Evolutionary conservation across 163 green algal genomes (phyloP).

Genomic region (Scenedesmus sp.): DNA sequence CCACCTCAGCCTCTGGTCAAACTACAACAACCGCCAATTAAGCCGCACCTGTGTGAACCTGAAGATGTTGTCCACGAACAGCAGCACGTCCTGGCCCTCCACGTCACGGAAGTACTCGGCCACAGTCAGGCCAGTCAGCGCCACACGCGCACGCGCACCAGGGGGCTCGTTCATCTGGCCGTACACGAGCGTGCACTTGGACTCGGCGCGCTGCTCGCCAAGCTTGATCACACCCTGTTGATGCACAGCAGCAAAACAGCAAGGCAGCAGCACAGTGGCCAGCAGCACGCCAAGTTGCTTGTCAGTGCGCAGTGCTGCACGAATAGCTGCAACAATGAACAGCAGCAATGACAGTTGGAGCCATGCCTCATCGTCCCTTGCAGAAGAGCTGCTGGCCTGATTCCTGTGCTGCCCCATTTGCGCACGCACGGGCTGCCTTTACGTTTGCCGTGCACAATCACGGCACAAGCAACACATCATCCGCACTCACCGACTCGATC

Average conservation of each 20-base stretch:
- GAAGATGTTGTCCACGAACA: slow-evolving; percentile 99
- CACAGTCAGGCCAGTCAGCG: slow-evolving; percentile 97
- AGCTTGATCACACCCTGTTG: slow-evolving; percentile 95
- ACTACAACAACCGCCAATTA: too few species aligned
- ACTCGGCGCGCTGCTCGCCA: slow-evolving; percentile 86
- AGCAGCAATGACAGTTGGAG: neutral
- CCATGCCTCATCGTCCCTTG: neutral
- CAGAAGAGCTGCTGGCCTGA: neutral
- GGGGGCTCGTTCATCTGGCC: slow-evolving; percentile 99
- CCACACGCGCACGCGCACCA: slow-evolving; percentile 97
- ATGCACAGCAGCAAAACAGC: neutral
- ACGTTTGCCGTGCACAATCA: too few species aligned
- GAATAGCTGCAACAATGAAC: neutral
- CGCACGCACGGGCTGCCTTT: too few species aligned
- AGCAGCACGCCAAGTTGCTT: neutral
- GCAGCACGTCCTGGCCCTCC: slow-evolving; percentile 96
- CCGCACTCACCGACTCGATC: slow-evolving; percentile 87
- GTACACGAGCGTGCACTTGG: slow-evolving; percentile 99
- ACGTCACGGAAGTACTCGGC: slow-evolving; percentile 97
- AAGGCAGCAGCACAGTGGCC: neutral
- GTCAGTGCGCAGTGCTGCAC: too few species aligned
- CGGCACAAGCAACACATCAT: neutral
- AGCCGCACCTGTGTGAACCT: slow-evolving; percentile 95
- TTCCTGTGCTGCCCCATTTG: neutral
- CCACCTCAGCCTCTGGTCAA: neutral